phyloP scores from a whole-genome alignment of 176 grass and related monocot species.

The Cenchrus fungigraminus region DNA sequence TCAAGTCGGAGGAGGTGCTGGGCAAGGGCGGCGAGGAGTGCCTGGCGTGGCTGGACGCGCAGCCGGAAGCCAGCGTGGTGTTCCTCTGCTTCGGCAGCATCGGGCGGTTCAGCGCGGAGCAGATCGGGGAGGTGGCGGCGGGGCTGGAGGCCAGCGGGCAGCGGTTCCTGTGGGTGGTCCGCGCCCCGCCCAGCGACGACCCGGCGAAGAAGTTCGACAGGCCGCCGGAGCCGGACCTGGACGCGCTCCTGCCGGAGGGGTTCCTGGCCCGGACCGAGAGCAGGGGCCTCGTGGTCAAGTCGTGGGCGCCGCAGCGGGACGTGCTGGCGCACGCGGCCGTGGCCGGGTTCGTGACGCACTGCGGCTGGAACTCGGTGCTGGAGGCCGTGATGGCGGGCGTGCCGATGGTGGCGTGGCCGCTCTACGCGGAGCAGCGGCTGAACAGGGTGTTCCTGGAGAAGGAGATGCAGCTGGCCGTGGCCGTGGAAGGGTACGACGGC shows the following conservation, averaged over 20 bases:
- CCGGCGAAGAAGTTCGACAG: slow-evolving; percentile 21
- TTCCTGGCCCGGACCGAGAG: slow-evolving; percentile 54
- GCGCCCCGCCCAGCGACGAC: slow-evolving; percentile 40
- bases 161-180: slow-evolving; percentile 69
- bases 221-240: slow-evolving; percentile 36
- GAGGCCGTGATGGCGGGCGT: slow-evolving; percentile 54
- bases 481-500: slow-evolving; percentile 47
- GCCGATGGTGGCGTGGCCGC: slow-evolving; percentile 59
- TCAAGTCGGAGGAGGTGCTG: slow-evolving; percentile 56
- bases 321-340: slow-evolving; percentile 56
- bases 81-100: slow-evolving; percentile 76
- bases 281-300: slow-evolving; percentile 51
- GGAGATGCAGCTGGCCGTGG: slow-evolving; percentile 48
- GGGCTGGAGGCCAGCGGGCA: slow-evolving; percentile 64
- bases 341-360: slow-evolving; percentile 46
- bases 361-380: slow-evolving; percentile 66
- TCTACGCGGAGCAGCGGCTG: slow-evolving; percentile 64
- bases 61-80: slow-evolving; percentile 49
- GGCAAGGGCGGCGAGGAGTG: slow-evolving; percentile 29
- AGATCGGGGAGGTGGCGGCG: slow-evolving; percentile 51
- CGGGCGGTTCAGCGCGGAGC: slow-evolving; percentile 48
- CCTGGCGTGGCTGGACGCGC: slow-evolving; percentile 60
- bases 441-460: slow-evolving; percentile 66
- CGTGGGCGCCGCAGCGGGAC: slow-evolving; percentile 72
- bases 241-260: slow-evolving; percentile 51